These are phyloP conservation scores for Dendrobium nobile DNA, from an alignment of 106 monocot genomes.

Conservation along the genomic window DNA sequence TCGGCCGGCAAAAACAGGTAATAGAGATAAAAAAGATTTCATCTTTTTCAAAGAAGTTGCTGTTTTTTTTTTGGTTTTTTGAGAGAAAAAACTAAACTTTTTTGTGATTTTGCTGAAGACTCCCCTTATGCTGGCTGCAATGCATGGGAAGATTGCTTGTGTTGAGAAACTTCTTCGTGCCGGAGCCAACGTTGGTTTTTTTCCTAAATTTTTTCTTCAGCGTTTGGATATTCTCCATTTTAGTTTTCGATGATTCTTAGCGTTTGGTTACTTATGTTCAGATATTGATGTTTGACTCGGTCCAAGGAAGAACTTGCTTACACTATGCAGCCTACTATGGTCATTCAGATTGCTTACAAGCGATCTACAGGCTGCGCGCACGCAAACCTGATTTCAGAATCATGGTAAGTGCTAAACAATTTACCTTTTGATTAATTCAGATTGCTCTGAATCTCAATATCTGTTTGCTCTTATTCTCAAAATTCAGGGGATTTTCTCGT, in stretches of 20 bases:
- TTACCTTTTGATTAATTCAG: neutral
- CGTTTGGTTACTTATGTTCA: constrained; percentile 54
- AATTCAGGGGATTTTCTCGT: constrained; percentile 73
- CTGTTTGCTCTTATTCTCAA: neutral
- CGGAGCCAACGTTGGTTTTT: constrained; percentile 60
- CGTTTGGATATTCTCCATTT: neutral
- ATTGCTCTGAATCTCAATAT: neutral
- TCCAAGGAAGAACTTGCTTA: constrained; percentile 49
- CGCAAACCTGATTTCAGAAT: constrained; percentile 53
- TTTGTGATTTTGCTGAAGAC: constrained; percentile 36
- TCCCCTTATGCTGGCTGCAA: constrained; percentile 88
- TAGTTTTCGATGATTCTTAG: constrained; percentile 30
- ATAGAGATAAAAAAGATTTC: neutral
- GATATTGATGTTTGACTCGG: constrained; percentile 56
- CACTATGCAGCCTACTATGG: constrained; percentile 62
- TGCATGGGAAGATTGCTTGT: constrained; percentile 83
- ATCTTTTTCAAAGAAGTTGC: neutral
- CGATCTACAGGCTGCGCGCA: constrained; percentile 69
- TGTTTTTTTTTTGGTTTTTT: neutral
- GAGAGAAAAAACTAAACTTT: neutral
- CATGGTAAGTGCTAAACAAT: constrained; percentile 42
- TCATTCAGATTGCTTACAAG: constrained; percentile 74
- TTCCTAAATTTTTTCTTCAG: neutral
- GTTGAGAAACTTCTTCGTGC: constrained; percentile 66
- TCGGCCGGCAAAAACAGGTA: constrained; percentile 50